Percentiles rank a stretch among this genome's conserved stretches.
phyloP scores from a whole-genome alignment of 768 basidiomycete genomes.

The Auricularia cornea region DNA sequence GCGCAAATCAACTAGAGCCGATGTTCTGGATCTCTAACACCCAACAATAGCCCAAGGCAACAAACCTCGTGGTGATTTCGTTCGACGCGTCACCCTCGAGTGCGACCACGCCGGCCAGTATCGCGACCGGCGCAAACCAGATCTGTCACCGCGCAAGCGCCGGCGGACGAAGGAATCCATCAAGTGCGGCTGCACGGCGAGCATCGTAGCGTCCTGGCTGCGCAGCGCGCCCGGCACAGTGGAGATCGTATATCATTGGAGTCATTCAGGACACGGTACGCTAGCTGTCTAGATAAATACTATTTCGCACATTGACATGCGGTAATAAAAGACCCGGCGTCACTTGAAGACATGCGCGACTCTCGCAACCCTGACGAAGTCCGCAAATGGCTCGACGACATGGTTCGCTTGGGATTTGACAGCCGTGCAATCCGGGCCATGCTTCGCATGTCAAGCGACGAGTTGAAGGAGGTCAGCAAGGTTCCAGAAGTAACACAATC shows the following conservation, averaged over 20 bases:
- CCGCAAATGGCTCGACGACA: constrained; percentile 1
- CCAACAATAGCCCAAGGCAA: no score
- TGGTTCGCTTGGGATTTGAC: background rate
- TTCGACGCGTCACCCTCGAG: no score
- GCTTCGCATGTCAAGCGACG: constrained; percentile 3
- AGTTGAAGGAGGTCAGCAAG: background rate
- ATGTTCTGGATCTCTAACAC: no score
- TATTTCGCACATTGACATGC: no score
- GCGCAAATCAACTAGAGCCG: no score
- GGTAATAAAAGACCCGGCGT: no score
- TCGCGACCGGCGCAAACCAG: background rate
- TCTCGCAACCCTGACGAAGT: constrained; percentile 1
- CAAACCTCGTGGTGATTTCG: no score
- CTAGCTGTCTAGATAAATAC: no score
- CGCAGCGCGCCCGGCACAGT: no score
- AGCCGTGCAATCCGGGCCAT: background rate
- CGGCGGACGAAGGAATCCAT: background rate
- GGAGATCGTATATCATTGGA: no score
- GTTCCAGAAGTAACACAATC: background rate
- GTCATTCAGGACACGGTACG: no score
- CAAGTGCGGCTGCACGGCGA: background rate
- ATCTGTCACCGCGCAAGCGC: background rate
- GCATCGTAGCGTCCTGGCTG: no score
- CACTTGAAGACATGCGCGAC: background rate
- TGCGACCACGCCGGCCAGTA: background rate